Percentiles rank a stretch among this genome's conserved stretches.
phyloP scores from a whole-genome alignment of 495 filamentous ascomycete genomes.

The Trichoderma reesei region DNA sequence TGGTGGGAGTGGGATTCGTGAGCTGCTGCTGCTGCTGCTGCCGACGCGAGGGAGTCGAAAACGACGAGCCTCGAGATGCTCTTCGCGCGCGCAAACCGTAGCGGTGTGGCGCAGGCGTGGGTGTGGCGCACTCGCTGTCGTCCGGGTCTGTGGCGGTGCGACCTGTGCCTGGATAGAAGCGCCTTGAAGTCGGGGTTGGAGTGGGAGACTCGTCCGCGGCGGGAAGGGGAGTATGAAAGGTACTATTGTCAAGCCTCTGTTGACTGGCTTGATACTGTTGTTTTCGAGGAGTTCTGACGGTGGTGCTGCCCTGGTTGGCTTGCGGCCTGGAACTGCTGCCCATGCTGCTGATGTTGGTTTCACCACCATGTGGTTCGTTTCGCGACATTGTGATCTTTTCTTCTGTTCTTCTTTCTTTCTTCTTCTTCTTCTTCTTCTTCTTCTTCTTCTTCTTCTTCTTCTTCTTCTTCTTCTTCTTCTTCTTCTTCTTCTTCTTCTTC shows the following conservation, averaged over 20 bases:
- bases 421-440: too few relatives aligned
- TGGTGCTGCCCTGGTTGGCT: background rate
- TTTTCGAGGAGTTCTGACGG: background rate
- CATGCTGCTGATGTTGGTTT: too few relatives aligned
- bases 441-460: too few relatives aligned
- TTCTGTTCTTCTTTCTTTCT: too few relatives aligned
- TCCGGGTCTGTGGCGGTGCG: background rate
- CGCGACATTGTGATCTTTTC: too few relatives aligned
- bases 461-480: too few relatives aligned
- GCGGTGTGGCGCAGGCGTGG: background rate
- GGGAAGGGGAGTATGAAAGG: too few relatives aligned
- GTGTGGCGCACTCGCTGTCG: background rate
- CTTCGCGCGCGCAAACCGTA: slow-evolving; percentile 6
- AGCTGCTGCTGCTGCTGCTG: background rate
- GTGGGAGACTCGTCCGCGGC: background rate
- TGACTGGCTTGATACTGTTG: background rate
- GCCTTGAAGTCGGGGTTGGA: background rate
- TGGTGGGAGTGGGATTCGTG: background rate
- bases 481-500: too few relatives aligned
- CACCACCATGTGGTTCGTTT: too few relatives aligned
- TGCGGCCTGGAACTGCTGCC: too few relatives aligned
- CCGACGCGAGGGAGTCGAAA: slow-evolving; percentile 5
- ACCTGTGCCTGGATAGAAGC: background rate
- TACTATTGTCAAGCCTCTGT: too few relatives aligned
- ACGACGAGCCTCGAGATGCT: slow-evolving; percentile 7